phyloP scores from a whole-genome alignment of 2,329 filamentous ascomycete genomes.

The Penicillium digitatum region DNA sequence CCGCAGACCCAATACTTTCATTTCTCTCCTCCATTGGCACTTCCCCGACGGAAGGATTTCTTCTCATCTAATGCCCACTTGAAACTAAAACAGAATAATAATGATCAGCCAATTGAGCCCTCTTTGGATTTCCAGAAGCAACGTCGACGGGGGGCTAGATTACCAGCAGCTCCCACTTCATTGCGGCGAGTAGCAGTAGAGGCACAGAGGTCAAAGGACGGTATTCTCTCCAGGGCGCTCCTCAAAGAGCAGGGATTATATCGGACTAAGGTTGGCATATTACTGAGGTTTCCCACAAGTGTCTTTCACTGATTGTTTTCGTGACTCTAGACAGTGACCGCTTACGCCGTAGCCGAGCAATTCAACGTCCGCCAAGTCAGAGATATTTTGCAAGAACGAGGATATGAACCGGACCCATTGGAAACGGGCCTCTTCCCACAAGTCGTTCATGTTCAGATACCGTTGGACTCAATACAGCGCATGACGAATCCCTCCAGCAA shows the following conservation, averaged over 20 bases:
- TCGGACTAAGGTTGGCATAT: slow-evolving; percentile 35
- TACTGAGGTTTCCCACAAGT: background rate
- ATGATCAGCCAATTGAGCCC: slow-evolving; percentile 15
- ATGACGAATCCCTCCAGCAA: slow-evolving; percentile 40
- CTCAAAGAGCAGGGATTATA: slow-evolving; percentile 35
- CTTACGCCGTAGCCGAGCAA: slow-evolving; percentile 64
- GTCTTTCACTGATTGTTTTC: slow-evolving; percentile 3
- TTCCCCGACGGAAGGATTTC: slow-evolving; percentile 56
- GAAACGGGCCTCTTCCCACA: slow-evolving; percentile 61
- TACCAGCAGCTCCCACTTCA: slow-evolving; percentile 63
- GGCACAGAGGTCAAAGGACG: slow-evolving; percentile 62
- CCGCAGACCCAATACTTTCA: slow-evolving; percentile 36
- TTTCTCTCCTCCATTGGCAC: slow-evolving; percentile 33
- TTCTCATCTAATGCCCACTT: slow-evolving; percentile 63
- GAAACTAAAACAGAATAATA: slow-evolving; percentile 36
- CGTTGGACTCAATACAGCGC: slow-evolving; percentile 45
- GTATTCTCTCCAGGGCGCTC: slow-evolving; percentile 48
- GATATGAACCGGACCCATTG: slow-evolving; percentile 60
- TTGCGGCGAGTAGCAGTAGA: slow-evolving; percentile 81
- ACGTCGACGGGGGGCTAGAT: slow-evolving; percentile 50
- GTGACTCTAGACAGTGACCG: slow-evolving; percentile 51
- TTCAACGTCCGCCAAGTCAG: slow-evolving; percentile 59
- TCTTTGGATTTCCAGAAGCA: slow-evolving; percentile 30
- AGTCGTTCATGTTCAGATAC: slow-evolving; percentile 58
- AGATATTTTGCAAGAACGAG: slow-evolving; percentile 54